Evolutionary conservation across 202 grass and related monocot genomes (phyloP), one percentile per base, ranked within the genome.

Genomic region (Schoenoplectus triqueter): DNA sequence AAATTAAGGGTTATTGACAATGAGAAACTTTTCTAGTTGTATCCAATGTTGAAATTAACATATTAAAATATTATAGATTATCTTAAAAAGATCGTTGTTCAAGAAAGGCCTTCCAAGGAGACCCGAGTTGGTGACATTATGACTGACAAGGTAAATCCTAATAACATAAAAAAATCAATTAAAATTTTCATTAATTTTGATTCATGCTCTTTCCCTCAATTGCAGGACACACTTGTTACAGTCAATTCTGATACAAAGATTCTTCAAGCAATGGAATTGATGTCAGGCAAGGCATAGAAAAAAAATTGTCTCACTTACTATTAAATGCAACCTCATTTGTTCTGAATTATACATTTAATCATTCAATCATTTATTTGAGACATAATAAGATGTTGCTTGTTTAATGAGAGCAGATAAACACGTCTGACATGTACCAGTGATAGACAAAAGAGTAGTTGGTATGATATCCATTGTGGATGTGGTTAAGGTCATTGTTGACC

Each of bases 181-280:
- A 83, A 13, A 48, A 5, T 48, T 20, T 6, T 17, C 39, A 59
- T 83, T 39, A 77, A 6, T 44, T 31, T 13, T 31, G 11, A 21
- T 46, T 50, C 13, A 18, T 31, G 31, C 3, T 54, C 73, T 19
- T 81, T 76, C 13, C 6, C 1, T 67, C 51, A 49, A 67, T 85
- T 88, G 7, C 90, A 98, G 93, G 86, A 83, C 68, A 90, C 86
- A 73, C 54, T 98, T 68, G 85, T 91, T 70, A 89, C 93, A 11
- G 93, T 98, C 7, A 84, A 80, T 69, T 86, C 84, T 70, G 85
- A 87, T 66, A 92, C 95, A 82, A 98, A 88, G 49, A 89, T 98
- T 87, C 51, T 95, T 46, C 80, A 87, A 81, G 95, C 95, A 22
- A 98, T 98, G 95, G 91, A 98, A 84, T 74, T 98, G 64, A 98